phyloP scores from a whole-genome alignment of 1,139 yeast species.

The Yamadazyma siamensis region DNA sequence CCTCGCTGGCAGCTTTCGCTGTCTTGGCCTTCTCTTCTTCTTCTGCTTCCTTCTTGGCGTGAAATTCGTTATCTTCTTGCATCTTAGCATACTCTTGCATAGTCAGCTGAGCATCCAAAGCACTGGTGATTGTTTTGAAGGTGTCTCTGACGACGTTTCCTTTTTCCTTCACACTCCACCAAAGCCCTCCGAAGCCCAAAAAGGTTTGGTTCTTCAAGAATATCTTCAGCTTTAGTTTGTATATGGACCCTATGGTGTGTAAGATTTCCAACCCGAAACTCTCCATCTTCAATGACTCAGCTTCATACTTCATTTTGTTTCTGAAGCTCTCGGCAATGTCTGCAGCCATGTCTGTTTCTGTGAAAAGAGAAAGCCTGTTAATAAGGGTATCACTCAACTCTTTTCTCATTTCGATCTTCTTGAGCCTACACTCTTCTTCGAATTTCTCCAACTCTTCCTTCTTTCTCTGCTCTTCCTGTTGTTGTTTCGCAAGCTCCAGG shows the following conservation, averaged over 20 bases:
- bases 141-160: conserved; percentile 85
- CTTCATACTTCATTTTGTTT: conserved; percentile 73
- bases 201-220: conserved; percentile 63
- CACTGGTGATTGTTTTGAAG: conserved; percentile 77
- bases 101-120: conserved; percentile 86
- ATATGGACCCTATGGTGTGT: conserved; percentile 80
- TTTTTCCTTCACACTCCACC: conserved; percentile 81
- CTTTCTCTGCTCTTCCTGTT: conserved; percentile 45
- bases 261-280: conserved; percentile 89
- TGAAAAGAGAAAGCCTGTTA: conserved; percentile 67
- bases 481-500: conserved; percentile 23
- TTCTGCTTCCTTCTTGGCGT: conserved; percentile 39
- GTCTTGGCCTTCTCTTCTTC: conserved; percentile 21
- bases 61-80: conserved; percentile 59
- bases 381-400: conserved; percentile 62
- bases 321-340: conserved; percentile 69
- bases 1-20: conserved; percentile 7
- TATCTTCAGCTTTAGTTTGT: conserved; percentile 63
- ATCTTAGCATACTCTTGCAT: conserved; percentile 77
- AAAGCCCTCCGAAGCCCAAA: conserved; percentile 80
- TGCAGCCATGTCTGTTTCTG: conserved; percentile 75
- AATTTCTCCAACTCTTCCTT: conserved; percentile 68
- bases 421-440: conserved; percentile 73
- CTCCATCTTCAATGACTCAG: conserved; percentile 87
- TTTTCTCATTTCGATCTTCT: conserved; percentile 69